Evolutionary conservation across 441 rosid species (phyloP).

Genomic region (Daphne laureola): DNA sequence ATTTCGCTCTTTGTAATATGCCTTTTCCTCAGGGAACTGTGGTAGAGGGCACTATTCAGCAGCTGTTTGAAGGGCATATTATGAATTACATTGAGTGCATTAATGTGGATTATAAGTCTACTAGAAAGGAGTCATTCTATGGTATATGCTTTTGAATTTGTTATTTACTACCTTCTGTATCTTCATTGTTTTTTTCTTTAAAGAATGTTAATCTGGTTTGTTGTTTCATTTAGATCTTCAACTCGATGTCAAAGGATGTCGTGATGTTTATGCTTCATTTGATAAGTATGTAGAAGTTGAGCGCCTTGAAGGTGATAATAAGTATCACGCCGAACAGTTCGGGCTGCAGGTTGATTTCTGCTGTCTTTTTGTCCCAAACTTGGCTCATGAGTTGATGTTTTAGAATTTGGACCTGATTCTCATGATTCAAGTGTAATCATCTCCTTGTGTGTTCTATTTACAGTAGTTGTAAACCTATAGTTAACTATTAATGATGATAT

Average conservation of each 20-base stretch:
- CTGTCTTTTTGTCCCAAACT: not conserved
- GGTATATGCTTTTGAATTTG: conserved; percentile 20
- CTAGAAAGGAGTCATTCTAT: conserved; percentile 45
- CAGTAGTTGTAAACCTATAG: not conserved
- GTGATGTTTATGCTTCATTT: conserved; percentile 47
- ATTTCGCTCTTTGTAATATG: not conserved
- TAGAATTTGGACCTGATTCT: not conserved
- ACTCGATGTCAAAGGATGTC: conserved; percentile 50
- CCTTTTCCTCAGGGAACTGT: conserved; percentile 31
- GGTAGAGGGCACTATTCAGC: conserved; percentile 44
- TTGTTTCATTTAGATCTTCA: conserved; percentile 29
- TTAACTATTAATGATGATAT: not conserved
- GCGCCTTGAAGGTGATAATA: conserved; percentile 48
- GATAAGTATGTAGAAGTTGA: conserved; percentile 55
- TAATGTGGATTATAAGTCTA: conserved; percentile 43
- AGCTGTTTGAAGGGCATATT: conserved; percentile 41
- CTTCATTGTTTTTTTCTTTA: not conserved
- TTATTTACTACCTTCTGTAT: not conserved
- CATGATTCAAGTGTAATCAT: not conserved
- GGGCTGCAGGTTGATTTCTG: conserved; percentile 37
- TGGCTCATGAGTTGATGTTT: not conserved
- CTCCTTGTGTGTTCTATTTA: not conserved
- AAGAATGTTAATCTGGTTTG: conserved; percentile 8
- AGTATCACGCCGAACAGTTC: conserved; percentile 46
- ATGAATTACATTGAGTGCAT: conserved; percentile 43